Evolutionary conservation across 306 rosid genomes (phyloP).

Genomic region (Inga laurina): DNA sequence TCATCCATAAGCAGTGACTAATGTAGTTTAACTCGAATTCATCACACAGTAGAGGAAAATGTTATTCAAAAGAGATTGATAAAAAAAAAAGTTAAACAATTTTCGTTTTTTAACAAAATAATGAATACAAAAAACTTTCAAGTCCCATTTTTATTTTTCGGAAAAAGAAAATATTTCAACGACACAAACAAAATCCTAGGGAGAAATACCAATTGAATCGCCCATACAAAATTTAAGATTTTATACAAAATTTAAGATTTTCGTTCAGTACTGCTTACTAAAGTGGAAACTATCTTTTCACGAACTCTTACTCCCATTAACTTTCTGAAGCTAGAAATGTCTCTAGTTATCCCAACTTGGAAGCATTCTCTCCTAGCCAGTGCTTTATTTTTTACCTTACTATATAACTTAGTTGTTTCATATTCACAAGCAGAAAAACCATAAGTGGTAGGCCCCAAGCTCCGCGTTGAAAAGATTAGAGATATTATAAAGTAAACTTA

Average conservation of each 20-base stretch:
- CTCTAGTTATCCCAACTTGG: constrained; percentile 23
- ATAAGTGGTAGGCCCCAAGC: constrained; percentile 18
- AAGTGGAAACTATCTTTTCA: constrained; percentile 24
- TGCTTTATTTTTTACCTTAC: constrained; percentile 8
- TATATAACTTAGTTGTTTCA: constrained; percentile 1
- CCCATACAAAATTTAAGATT: neutral
- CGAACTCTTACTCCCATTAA: constrained; percentile 12
- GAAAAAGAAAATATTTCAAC: neutral
- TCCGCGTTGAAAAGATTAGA: constrained; percentile 9
- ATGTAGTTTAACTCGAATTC: neutral
- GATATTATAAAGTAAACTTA: constrained; percentile 12
- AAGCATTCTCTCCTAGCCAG: neutral
- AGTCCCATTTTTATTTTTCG: neutral
- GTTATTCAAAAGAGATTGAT: neutral
- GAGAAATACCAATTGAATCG: neutral
- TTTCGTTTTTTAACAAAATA: neutral
- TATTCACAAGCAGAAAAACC: constrained; percentile 15
- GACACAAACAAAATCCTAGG: neutral
- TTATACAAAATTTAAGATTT: neutral
- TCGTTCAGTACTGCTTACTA: constrained; percentile 2
- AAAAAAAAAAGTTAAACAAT: neutral
- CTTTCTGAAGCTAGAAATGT: constrained; percentile 24
- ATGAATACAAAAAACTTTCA: neutral
- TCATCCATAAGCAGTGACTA: neutral
- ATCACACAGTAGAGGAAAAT: neutral